Conservation (phyloP, 2,329 filamentous ascomycete genomes). For the Lasiodiplodia sp. region DNA sequence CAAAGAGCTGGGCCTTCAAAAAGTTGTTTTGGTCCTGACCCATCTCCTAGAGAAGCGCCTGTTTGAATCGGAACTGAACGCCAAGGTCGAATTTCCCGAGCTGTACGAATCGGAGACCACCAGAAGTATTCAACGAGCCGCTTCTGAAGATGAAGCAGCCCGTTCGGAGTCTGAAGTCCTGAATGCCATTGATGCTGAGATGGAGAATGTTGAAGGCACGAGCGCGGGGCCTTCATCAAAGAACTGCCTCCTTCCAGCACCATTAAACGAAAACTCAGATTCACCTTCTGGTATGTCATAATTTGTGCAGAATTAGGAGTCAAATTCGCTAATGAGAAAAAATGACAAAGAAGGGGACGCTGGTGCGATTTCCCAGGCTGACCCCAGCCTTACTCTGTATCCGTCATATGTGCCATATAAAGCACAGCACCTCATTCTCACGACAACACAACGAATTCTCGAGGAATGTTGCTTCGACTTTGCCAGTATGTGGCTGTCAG, state of each 20-base stretch:
- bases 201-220: background rate
- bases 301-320: background rate
- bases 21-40: conserved; percentile 14
- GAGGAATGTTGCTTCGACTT: conserved; percentile 53
- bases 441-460: conserved; percentile 44
- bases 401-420: conserved; percentile 46
- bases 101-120: conserved; percentile 40
- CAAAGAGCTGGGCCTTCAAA: background rate
- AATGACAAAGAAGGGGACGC: background rate
- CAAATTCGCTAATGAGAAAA: background rate
- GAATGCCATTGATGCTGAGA: conserved; percentile 35
- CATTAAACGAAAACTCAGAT: background rate
- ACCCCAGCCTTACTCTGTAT: conserved; percentile 37
- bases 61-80: conserved; percentile 45
- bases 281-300: background rate
- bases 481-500: conserved; percentile 43
- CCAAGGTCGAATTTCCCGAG: conserved; percentile 46
- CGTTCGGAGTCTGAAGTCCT: conserved; percentile 40
- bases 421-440: conserved; percentile 49
- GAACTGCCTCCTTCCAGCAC: background rate
- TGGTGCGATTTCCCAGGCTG: too few species aligned
- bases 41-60: conserved; percentile 13
- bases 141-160: conserved; percentile 40
- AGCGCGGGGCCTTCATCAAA: background rate
- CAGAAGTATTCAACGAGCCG: conserved; percentile 39